Conservation (phyloP, 2,329 filamentous ascomycete genomes). For the Monosporascus cannonballus region DNA sequence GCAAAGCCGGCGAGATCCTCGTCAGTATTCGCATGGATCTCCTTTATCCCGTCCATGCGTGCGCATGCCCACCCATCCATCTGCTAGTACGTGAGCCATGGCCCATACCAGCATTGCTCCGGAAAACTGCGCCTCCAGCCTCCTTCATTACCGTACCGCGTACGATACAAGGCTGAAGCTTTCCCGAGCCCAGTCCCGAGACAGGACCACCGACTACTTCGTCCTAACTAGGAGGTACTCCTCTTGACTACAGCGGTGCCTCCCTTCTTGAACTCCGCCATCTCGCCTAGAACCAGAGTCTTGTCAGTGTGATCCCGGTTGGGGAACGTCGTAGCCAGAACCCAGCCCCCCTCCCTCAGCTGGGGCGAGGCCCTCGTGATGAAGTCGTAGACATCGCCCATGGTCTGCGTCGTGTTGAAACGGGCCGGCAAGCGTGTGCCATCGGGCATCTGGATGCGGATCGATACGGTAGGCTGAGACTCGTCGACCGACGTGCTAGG, state of each 20-base stretch:
- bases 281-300: slow-evolving; percentile 49
- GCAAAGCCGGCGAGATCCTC: no score
- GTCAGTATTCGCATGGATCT: no score
- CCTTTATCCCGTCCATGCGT: background rate
- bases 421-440: slow-evolving; percentile 71
- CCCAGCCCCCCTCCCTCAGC: slow-evolving; percentile 56
- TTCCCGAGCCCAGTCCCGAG: background rate
- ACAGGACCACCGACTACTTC: background rate
- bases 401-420: slow-evolving; percentile 74
- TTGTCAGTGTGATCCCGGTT: slow-evolving; percentile 74
- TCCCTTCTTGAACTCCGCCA: slow-evolving; percentile 60
- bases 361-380: slow-evolving; percentile 58
- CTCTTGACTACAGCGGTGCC: slow-evolving; percentile 59
- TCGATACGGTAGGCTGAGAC: slow-evolving; percentile 59
- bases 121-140: no score
- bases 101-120: background rate
- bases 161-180: background rate
- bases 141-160: background rate
- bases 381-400: slow-evolving; percentile 73
- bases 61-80: background rate
- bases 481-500: slow-evolving; percentile 45
- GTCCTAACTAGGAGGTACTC: slow-evolving; percentile 12
- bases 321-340: slow-evolving; percentile 76
- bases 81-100: background rate
- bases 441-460: slow-evolving; percentile 74